phyloP scores from a whole-genome alignment of 495 filamentous ascomycete genomes.

The Geoglossum glabrum region DNA sequence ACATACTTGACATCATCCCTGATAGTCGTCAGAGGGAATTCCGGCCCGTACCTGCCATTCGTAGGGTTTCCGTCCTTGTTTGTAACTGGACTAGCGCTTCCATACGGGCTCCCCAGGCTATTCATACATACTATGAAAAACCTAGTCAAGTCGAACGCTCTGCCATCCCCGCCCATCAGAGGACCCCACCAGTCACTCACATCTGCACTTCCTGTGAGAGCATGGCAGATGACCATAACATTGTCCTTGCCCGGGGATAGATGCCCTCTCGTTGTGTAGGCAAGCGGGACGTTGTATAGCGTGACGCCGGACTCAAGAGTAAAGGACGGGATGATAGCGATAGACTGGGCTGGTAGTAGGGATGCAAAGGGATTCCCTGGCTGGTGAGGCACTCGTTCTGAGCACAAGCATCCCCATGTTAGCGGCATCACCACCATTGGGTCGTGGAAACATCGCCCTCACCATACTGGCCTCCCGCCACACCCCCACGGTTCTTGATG shows the following conservation, averaged over 20 bases:
- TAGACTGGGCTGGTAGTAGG: constrained; percentile 70
- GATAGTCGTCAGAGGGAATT: constrained; percentile 89
- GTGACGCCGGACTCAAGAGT: constrained; percentile 84
- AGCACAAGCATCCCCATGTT: background rate
- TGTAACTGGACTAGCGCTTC: constrained; percentile 87
- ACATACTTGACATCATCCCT: constrained; percentile 83
- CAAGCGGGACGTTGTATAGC: constrained; percentile 73
- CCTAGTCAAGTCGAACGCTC: constrained; percentile 75
- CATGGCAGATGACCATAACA: constrained; percentile 93
- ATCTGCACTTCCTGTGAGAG: constrained; percentile 86
- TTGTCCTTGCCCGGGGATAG: constrained; percentile 64
- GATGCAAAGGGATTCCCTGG: constrained; percentile 81
- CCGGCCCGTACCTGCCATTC: constrained; percentile 72
- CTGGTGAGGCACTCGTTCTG: constrained; percentile 42
- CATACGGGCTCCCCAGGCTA: constrained; percentile 89
- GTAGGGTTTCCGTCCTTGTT: constrained; percentile 55
- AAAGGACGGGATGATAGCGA: constrained; percentile 71
- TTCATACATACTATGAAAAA: constrained; percentile 96
- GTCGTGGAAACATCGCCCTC: background rate
- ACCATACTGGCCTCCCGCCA: background rate
- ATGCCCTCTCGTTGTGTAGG: constrained; percentile 70
- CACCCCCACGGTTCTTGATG: background rate
- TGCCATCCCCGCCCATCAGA: constrained; percentile 67
- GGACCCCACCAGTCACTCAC: constrained; percentile 98
- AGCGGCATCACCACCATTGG: background rate